Conservation (phyloP, 108 stramenopile genomes). For the Schizochytrium sp. region DNA sequence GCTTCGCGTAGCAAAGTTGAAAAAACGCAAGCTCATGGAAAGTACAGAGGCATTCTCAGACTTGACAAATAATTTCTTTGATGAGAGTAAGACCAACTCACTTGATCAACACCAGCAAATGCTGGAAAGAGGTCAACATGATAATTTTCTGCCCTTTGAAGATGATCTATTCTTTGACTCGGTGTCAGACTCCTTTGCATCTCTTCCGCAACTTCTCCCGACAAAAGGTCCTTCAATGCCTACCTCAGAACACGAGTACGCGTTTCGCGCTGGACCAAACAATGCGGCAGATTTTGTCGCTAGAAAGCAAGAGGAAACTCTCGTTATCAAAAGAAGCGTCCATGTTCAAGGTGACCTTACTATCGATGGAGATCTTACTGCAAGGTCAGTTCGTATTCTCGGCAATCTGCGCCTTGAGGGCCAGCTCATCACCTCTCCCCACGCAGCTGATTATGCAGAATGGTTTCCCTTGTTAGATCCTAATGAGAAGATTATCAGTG, state of each 20-base stretch:
- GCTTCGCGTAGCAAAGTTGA: neutral
- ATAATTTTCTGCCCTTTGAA: too few species aligned
- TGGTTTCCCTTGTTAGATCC: slow-evolving; percentile 37
- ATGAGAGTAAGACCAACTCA: neutral
- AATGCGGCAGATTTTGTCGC: neutral
- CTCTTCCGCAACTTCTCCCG: neutral
- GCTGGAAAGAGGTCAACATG: too few species aligned
- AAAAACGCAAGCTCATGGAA: neutral
- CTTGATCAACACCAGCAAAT: neutral
- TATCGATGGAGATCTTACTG: slow-evolving; percentile 24
- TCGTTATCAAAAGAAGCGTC: neutral
- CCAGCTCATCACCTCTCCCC: slow-evolving; percentile 42
- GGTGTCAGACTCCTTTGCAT: neutral
- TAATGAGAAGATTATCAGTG: neutral
- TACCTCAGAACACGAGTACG: too few species aligned
- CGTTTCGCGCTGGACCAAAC: neutral
- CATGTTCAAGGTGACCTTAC: slow-evolving; percentile 1
- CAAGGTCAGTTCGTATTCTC: neutral
- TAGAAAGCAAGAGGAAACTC: neutral
- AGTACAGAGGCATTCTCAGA: neutral
- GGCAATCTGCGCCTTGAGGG: slow-evolving; percentile 32
- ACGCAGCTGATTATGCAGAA: slow-evolving; percentile 58
- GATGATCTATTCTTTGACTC: neutral
- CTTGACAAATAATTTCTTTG: slow-evolving; percentile 6
- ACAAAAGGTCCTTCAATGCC: too few species aligned